A percentile compares a stretch with the other conserved stretches of the same genome.
phyloP scores from a whole-genome alignment of 495 filamentous ascomycete genomes.

The Aspergillus wentii region DNA sequence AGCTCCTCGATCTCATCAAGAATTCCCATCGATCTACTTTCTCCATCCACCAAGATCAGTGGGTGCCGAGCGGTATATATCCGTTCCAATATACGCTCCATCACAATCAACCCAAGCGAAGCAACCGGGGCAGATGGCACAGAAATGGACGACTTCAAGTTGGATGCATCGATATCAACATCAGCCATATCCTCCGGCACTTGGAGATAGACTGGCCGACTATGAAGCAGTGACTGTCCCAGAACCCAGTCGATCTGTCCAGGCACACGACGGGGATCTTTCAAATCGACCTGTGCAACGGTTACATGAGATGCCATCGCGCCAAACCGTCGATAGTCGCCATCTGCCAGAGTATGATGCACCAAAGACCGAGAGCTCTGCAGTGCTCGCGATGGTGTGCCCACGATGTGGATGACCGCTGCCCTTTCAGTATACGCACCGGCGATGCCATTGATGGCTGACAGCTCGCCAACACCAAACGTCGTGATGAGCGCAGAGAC shows the following conservation, averaged over 20 bases:
- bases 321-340: slow-evolving; percentile 33
- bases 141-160: slow-evolving; percentile 15
- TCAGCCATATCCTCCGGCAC: slow-evolving; percentile 40
- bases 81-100: slow-evolving; percentile 18
- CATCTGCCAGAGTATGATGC: slow-evolving; percentile 44
- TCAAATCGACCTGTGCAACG: slow-evolving; percentile 31
- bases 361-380: slow-evolving; percentile 28
- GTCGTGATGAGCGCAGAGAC: slow-evolving; percentile 71
- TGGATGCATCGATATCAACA: slow-evolving; percentile 15
- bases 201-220: slow-evolving; percentile 40
- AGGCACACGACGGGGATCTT: slow-evolving; percentile 27
- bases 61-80: slow-evolving; percentile 29
- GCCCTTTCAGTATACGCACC: slow-evolving; percentile 72
- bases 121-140: background rate
- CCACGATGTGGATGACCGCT: slow-evolving; percentile 79
- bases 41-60: slow-evolving; percentile 33
- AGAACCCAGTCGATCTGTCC: slow-evolving; percentile 35
- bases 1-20: slow-evolving; percentile 22
- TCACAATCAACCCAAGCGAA: background rate
- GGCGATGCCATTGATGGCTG: slow-evolving; percentile 67
- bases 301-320: slow-evolving; percentile 36
- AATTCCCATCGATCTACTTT: slow-evolving; percentile 20
- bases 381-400: slow-evolving; percentile 32
- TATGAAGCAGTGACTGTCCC: slow-evolving; percentile 31
- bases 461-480: slow-evolving; percentile 77